These are phyloP conservation scores for Trypanosoma congolense DNA, from an alignment of 208 protist genomes.

Conservation along the genomic window DNA sequence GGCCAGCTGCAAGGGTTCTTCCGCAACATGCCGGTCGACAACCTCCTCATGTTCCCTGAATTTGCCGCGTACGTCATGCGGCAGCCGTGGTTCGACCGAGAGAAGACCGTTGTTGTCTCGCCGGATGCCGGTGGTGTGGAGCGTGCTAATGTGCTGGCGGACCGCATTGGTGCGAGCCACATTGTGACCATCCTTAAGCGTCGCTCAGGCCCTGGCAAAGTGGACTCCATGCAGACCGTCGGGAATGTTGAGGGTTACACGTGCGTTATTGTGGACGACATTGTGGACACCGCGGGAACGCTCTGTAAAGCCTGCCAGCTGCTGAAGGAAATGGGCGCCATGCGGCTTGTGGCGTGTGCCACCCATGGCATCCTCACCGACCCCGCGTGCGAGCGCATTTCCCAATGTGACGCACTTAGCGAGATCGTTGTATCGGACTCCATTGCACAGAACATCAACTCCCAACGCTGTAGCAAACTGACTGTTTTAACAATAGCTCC, in stretches of 20 bases:
- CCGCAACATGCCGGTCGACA: conserved; percentile 93
- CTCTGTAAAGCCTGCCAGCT: conserved; percentile 89
- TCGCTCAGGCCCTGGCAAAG: conserved; percentile 88
- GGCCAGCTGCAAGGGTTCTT: conserved; percentile 96
- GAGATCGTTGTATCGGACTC: conserved; percentile 92
- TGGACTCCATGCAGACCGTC: conserved; percentile 93
- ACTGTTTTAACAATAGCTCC: conserved; percentile 85
- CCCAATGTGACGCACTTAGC: conserved; percentile 80
- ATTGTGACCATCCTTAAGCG: conserved; percentile 91
- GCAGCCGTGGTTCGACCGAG: conserved; percentile 77
- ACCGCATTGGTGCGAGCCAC: conserved; percentile 81
- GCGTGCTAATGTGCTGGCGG: conserved; percentile 87
- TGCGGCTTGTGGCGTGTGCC: conserved; percentile 89
- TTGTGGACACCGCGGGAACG: conserved; percentile 96
- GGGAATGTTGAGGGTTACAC: conserved; percentile 93
- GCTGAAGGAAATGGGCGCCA: conserved; percentile 88
- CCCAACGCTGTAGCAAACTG: conserved; percentile 78
- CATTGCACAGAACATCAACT: conserved; percentile 61
- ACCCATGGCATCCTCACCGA: conserved; percentile 94
- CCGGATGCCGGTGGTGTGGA: conserved; percentile 96
- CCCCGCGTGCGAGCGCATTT: conserved; percentile 87
- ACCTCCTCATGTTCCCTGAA: conserved; percentile 90
- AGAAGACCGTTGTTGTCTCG: conserved; percentile 89
- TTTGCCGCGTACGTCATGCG: conserved; percentile 80
- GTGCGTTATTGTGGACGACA: conserved; percentile 96